These are phyloP conservation scores for Podosphaera fusca DNA, from an alignment of 2,329 filamentous ascomycete genomes.

Conservation along the genomic window DNA sequence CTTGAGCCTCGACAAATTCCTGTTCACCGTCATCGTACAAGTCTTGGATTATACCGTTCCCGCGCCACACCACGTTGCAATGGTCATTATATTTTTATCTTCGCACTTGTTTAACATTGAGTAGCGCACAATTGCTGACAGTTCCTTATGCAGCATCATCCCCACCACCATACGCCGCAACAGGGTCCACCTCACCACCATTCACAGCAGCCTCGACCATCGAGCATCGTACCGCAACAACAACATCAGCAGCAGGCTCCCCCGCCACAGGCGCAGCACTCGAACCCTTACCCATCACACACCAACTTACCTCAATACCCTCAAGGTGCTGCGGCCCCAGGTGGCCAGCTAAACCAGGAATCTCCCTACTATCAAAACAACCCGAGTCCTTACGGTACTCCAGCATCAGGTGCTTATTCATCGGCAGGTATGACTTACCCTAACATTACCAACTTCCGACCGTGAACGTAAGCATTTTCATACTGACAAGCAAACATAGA, in stretches of 20 bases:
- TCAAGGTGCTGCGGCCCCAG: slow-evolving; percentile 36
- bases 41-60: slow-evolving; percentile 4
- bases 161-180: slow-evolving; percentile 36
- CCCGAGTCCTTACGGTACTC: slow-evolving; percentile 61
- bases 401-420: slow-evolving; percentile 61
- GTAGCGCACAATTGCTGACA: slow-evolving; percentile 11
- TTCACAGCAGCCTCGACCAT: slow-evolving; percentile 47
- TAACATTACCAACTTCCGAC: slow-evolving; percentile 4
- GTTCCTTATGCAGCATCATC: slow-evolving; percentile 39
- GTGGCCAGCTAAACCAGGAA: slow-evolving; percentile 39
- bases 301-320: slow-evolving; percentile 49
- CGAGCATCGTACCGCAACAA: slow-evolving; percentile 47
- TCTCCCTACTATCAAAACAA: slow-evolving; percentile 62
- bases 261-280: slow-evolving; percentile 32
- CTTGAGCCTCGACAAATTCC: slow-evolving; percentile 11
- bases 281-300: slow-evolving; percentile 42
- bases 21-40: background rate
- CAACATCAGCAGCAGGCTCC: slow-evolving; percentile 42
- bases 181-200: slow-evolving; percentile 45
- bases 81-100: slow-evolving; percentile 15
- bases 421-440: slow-evolving; percentile 42
- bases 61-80: slow-evolving; percentile 15
- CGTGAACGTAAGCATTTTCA: slow-evolving; percentile 1
- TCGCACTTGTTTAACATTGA: slow-evolving; percentile 5
- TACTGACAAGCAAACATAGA: slow-evolving; percentile 20